These are phyloP conservation scores for Martiniozyma abietophila DNA, from an alignment of 805 yeast species.

Conservation along the genomic window DNA sequence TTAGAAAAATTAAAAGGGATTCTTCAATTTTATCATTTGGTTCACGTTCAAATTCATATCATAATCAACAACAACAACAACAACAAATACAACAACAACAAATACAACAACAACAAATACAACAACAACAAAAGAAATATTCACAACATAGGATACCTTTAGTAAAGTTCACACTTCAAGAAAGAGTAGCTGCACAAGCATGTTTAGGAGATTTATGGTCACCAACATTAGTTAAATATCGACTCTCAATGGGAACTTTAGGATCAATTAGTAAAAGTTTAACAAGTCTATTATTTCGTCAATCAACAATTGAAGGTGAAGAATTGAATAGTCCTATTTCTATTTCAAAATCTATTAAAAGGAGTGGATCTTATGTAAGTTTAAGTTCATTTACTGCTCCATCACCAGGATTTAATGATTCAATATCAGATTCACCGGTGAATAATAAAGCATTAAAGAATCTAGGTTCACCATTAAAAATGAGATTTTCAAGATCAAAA, in stretches of 20 bases:
- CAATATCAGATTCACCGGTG: too few relatives aligned
- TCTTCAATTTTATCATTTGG: too few relatives aligned
- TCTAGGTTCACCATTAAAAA: conserved; percentile 8
- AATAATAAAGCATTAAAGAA: too few relatives aligned
- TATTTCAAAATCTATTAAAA: not conserved
- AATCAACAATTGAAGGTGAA: not conserved
- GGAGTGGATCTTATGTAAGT: conserved; percentile 3
- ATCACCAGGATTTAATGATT: conserved; percentile 8
- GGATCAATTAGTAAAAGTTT: conserved; percentile 5
- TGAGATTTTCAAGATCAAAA: conserved; percentile 6
- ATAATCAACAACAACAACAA: not conserved
- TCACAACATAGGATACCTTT: not conserved
- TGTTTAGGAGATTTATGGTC: conserved; percentile 12
- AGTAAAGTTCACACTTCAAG: conserved; percentile 10
- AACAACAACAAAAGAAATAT: too few relatives aligned
- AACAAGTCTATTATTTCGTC: conserved; percentile 1
- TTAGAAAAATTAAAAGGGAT: too few relatives aligned
- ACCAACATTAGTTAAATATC: conserved; percentile 5
- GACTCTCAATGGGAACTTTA: not conserved
- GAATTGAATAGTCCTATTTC: not conserved
- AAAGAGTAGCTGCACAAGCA: conserved; percentile 11
- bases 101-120: not conserved
- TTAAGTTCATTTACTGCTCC: conserved; percentile 9
- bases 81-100: not conserved
- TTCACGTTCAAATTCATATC: not conserved